Percentiles rank a stretch among this genome's conserved stretches.
phyloP scores from a whole-genome alignment of 768 basidiomycete species.

The Auricularia cornea region DNA sequence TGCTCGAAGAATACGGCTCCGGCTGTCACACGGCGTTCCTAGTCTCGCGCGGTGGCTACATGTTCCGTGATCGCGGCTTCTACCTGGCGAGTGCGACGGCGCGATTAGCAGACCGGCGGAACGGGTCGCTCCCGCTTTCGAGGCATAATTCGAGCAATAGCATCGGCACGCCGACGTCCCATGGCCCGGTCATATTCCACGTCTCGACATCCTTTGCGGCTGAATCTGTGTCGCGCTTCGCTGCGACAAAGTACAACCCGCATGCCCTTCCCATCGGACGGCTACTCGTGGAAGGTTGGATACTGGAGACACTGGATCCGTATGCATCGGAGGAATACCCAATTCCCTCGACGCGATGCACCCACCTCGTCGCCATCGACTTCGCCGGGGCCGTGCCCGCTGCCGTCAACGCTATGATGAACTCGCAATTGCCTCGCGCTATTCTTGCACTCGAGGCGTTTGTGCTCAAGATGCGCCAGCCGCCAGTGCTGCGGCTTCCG shows the following conservation, averaged over 20 bases:
- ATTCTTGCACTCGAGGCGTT: conserved; percentile 69
- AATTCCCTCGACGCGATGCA: conserved; percentile 88
- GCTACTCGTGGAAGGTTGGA: conserved; percentile 88
- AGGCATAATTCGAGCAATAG: conserved; percentile 25
- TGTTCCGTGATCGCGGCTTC: conserved; percentile 86
- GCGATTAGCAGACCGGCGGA: conserved; percentile 19
- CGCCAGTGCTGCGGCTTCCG: conserved; percentile 66
- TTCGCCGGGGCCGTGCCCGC: conserved; percentile 79
- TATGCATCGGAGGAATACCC: conserved; percentile 90
- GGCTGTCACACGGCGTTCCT: conserved; percentile 65
- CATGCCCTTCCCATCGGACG: conserved; percentile 66
- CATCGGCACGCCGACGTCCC: conserved; percentile 36
- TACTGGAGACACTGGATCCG: conserved; percentile 91
- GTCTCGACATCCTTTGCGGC: conserved; percentile 78
- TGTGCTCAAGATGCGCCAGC: conserved; percentile 54
- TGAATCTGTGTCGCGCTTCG: conserved; percentile 48
- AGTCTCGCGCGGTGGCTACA: conserved; percentile 71
- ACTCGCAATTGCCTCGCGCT: conserved; percentile 61
- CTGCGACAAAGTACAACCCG: conserved; percentile 65
- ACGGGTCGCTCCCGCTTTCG: conserved; percentile 15
- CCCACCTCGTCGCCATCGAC: conserved; percentile 76
- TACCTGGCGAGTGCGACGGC: conserved; percentile 71
- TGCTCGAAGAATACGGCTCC: conserved; percentile 72
- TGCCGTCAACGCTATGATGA: conserved; percentile 79
- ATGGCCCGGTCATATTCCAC: conserved; percentile 49